Evolutionary conservation across 805 yeast species (phyloP), one percentile per base, ranked within the genome.

Genomic region (Kodamaea lidongshanica): DNA sequence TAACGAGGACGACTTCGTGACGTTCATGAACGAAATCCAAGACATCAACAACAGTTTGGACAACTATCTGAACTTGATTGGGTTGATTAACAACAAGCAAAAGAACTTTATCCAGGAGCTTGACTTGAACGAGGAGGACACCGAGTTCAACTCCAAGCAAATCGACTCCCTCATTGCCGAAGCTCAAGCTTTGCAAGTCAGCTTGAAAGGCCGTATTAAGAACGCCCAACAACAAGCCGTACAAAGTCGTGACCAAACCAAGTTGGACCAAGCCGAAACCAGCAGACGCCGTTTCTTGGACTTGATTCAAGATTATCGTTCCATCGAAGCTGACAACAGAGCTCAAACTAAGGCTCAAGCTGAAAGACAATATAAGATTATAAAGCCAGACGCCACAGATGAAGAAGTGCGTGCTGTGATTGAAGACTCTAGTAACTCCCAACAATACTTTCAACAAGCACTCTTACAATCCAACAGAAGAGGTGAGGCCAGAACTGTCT

Each of bases 401-500:
- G 82, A 70, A 29, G 94, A 89, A 63, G 83, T 89, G 38, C 76
- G 74, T 42, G 84, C 79, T 31, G 95, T 88, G 28, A 78, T 88
- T 35, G 88, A 80, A 45, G 94, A 86, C 48, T 75, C 74, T 33
- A 29, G 28, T 31, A 83, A 81, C 42, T 82, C 86, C 32, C 87
- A 81, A 54, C 97, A 89, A 63, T 84, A 88, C 46, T 92, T 92
- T 63, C 86, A 94, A 37, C 95, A 87, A 61, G 96, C 96, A 11
- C 69, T 86, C 41, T 67, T 80, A 65, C 81, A 81, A 59, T 79
- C 87, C 32, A 83, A 84, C 53, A 79, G 94, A 61, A 75, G 87
- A 52, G 95, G 95, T 46, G 96, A 92, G 62, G 96, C 97, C 24
- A 77, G 92, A 57, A 77, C 96, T 19, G 97, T 94, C 3, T 72